Base-by-base conservation (phyloP, 495 filamentous ascomycete species). In the Aspergillus bertholletiae region DNA sequence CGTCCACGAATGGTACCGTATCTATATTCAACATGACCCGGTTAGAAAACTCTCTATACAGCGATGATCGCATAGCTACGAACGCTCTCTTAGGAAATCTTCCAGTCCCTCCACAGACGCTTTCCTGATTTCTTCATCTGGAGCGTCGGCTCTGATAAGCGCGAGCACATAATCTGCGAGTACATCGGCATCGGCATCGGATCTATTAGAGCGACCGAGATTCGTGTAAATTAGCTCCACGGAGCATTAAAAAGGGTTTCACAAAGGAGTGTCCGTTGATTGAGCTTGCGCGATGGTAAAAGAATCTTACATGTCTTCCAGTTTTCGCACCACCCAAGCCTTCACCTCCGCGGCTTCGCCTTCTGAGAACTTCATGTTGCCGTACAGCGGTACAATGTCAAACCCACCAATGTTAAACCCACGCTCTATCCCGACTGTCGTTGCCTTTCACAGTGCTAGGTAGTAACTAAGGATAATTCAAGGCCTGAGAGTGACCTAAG, bases 131-230 rank as follows among this genome's bases (percentile, higher is more conserved):
- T 85, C 79, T 5, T 87, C 81, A n/a, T 83, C 80, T 20, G 84
- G 80, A 55, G 88, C 88, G 61, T 96, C 90, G 49, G 89, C 85
- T 51, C 83, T 83, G 28, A 96, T 77, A 9, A 98, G 83, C n/a
- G 93, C 93, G 27, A 97, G 75, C 0, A 98, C 89, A 64, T 97
- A 98, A 65, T 98, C 94, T 27, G 92, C 92, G 15, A 98, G 86
- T 3, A 98, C 90, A 62, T 96, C 92, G 26, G 90, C 86, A 68
- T 98, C 94, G 45, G 92, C 94, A 69, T 97, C 94, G 13, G 92
- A 96, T 52, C 90, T 96, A 60, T 4, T 9, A 1, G 11, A 18
- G 26, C 30, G 9, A 15, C 11, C 51, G 40, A 23, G 34, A 35
- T 9, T 17, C 20, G 1, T 40, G 13, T n/a, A 20, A 18, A 20